Percentiles rank a stretch among this genome's conserved stretches.
Evolutionary conservation across 257 asterid genomes (phyloP).

Genomic region (Vinca minor): DNA sequence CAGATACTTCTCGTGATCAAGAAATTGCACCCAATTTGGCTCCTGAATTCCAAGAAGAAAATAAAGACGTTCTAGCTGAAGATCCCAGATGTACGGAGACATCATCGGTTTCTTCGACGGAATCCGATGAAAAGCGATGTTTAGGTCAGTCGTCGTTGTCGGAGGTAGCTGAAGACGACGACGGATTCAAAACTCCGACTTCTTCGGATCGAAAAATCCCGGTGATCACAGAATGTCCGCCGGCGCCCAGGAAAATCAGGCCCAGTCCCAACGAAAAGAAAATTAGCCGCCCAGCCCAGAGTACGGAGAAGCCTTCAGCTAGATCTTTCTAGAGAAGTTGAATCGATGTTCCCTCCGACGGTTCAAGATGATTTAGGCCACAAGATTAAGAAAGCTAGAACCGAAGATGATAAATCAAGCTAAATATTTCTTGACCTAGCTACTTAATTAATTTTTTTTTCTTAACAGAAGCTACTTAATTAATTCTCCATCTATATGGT

Average conservation of each 20-base stretch:
- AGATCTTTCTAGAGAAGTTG: slow-evolving; percentile 30
- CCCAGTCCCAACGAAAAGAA: slow-evolving; percentile 26
- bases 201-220: slow-evolving; percentile 48
- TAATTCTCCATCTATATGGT: neutral
- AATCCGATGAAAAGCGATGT: too few species aligned
- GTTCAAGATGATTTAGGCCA: slow-evolving; percentile 13
- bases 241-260: slow-evolving; percentile 49
- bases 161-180: slow-evolving; percentile 28
- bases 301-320: slow-evolving; percentile 20
- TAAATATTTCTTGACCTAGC: neutral
- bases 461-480: too few species aligned
- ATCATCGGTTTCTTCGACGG: slow-evolving; percentile 11
- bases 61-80: neutral
- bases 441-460: neutral
- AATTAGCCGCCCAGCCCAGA: slow-evolving; percentile 12
- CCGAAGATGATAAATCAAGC: slow-evolving; percentile 13
- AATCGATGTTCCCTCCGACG: slow-evolving; percentile 24
- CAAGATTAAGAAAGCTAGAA: slow-evolving; percentile 37
- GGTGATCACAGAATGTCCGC: slow-evolving; percentile 45
- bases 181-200: slow-evolving; percentile 64
- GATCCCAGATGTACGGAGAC: neutral
- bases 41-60: neutral
- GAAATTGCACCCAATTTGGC: neutral
- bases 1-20: slow-evolving; percentile 7
- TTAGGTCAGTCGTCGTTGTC: too few species aligned